Conservation (phyloP, 192 early-diverging fungal genomes). For the Entomortierella parvispora region DNA sequence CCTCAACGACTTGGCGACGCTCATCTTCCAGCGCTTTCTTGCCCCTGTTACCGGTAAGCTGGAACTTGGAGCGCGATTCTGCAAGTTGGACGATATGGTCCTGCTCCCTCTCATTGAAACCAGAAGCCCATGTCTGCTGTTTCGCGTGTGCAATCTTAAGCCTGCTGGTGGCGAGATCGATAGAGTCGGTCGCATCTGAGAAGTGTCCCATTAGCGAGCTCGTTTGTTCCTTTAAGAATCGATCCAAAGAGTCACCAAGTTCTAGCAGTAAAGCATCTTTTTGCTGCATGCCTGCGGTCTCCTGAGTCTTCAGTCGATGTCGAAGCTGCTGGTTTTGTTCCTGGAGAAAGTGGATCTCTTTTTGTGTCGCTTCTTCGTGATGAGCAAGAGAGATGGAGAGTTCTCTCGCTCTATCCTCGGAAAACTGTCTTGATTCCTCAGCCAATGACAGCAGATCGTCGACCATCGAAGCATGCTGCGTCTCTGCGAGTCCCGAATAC, state of each 20-base stretch:
- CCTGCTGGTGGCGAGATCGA: constrained; percentile 11
- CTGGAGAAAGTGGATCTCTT: constrained; percentile 26
- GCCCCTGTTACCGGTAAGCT: background rate
- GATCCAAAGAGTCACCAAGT: constrained; percentile 27
- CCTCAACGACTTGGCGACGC: background rate
- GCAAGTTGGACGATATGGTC: constrained; percentile 10
- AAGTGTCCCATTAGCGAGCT: constrained; percentile 27
- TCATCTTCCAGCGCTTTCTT: background rate
- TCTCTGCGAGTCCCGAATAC: constrained; percentile 9
- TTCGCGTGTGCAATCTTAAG: constrained; percentile 12
- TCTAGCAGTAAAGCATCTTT: constrained; percentile 15
- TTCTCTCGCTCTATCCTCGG: constrained; percentile 11
- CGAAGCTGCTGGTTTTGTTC: constrained; percentile 26
- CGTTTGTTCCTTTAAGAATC: constrained; percentile 24
- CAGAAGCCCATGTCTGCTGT: constrained; percentile 19
- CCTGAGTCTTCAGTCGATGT: constrained; percentile 22
- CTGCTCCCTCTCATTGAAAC: constrained; percentile 9
- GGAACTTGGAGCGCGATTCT: constrained; percentile 6
- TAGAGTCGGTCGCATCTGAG: background rate
- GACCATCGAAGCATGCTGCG: constrained; percentile 11
- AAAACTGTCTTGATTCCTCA: constrained; percentile 25
- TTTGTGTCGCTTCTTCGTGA: constrained; percentile 18
- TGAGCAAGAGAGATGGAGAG: constrained; percentile 15
- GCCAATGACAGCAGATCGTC: constrained; percentile 7
- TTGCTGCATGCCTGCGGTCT: constrained; percentile 3